These are phyloP conservation scores for Nicotiana noctiflora DNA, from an alignment of 257 asterid genomes.

Conservation along the genomic window DNA sequence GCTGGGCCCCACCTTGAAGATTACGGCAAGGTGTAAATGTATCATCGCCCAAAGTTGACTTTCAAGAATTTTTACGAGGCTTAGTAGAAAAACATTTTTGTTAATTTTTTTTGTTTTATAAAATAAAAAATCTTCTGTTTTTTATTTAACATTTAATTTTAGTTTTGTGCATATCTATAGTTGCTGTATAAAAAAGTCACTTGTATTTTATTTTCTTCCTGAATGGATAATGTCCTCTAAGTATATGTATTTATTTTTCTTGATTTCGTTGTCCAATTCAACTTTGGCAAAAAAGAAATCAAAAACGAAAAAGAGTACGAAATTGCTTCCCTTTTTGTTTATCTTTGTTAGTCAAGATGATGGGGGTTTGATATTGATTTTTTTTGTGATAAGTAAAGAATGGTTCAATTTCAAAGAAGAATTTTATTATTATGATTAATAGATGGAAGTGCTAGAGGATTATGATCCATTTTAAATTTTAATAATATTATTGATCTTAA, in stretches of 20 bases:
- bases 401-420: not conserved
- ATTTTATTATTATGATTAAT: not conserved
- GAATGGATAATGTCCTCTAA: not conserved
- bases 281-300: not conserved
- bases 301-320: not conserved
- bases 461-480: not conserved
- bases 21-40: not conserved
- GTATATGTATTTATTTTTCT: not conserved
- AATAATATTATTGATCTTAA: not conserved
- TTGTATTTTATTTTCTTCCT: not conserved
- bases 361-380: not conserved
- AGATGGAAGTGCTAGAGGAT: not conserved
- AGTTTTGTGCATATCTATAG: not conserved
- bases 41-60: not conserved
- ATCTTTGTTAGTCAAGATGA: not conserved
- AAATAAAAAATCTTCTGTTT: not conserved
- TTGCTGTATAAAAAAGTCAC: not conserved
- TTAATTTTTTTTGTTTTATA: not conserved
- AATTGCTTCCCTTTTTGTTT: not conserved
- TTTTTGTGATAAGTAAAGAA: not conserved
- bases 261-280: not conserved
- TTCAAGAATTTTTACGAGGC: not conserved
- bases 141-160: not conserved
- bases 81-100: not conserved
- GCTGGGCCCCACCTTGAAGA: constrained; percentile 6